Evolutionary conservation across 305 asterid genomes (phyloP).

Genomic region (Fraxinus sp.): DNA sequence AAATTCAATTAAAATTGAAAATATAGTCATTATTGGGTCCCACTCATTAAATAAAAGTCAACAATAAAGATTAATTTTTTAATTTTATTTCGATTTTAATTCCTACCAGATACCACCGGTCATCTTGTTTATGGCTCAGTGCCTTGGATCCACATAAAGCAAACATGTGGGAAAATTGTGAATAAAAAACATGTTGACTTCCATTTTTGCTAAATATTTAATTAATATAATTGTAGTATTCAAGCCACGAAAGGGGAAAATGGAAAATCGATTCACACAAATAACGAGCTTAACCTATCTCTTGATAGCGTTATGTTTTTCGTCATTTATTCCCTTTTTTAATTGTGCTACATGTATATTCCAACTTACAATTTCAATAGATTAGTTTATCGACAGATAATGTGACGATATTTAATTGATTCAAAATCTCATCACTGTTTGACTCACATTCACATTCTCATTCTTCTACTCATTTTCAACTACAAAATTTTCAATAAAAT

Average conservation of each 20-base stretch:
- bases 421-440: neutral
- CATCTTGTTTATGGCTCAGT: constrained; percentile 19
- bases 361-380: neutral
- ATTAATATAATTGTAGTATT: neutral
- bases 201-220: neutral
- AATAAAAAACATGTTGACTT: neutral
- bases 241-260: neutral
- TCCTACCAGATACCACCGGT: constrained; percentile 20
- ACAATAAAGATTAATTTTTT: no score
- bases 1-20: no score
- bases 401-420: neutral
- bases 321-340: neutral
- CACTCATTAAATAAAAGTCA: no score
- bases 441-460: no score
- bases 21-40: no score
- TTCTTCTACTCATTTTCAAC: no score
- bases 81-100: no score
- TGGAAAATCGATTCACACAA: neutral
- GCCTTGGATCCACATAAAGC: constrained; percentile 37
- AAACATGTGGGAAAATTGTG: constrained; percentile 9
- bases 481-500: no score
- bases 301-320: neutral
- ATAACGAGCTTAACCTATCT: neutral
- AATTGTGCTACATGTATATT: no score
- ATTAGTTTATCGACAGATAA: no score